These are phyloP conservation scores for Penicillium turbatum DNA, from an alignment of 495 filamentous ascomycete species.

Conservation along the genomic window DNA sequence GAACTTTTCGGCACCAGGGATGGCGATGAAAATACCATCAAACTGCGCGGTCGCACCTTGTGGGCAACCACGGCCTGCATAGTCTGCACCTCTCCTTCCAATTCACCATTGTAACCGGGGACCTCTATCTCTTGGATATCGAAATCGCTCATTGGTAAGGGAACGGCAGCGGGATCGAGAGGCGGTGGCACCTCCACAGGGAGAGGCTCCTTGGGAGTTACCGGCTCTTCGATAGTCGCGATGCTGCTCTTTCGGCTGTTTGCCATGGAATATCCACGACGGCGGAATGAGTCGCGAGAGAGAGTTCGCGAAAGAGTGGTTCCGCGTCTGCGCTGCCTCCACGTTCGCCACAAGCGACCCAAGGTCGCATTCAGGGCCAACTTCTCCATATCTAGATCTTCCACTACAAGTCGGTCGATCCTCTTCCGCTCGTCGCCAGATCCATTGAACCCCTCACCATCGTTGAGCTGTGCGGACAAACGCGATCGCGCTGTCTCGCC, in stretches of 20 bases:
- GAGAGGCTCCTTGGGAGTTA: slow-evolving; percentile 21
- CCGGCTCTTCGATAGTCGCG: slow-evolving; percentile 32
- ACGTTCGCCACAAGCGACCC: slow-evolving; percentile 88
- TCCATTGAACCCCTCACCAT: slow-evolving; percentile 19
- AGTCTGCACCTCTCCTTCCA: slow-evolving; percentile 55
- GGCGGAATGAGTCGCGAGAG: slow-evolving; percentile 44
- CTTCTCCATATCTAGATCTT: slow-evolving; percentile 90
- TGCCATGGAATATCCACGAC: slow-evolving; percentile 27
- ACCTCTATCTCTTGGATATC: slow-evolving; percentile 74
- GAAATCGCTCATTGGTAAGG: slow-evolving; percentile 61
- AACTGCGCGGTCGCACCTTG: slow-evolving; percentile 59
- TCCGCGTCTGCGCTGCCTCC: slow-evolving; percentile 73
- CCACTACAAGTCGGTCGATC: slow-evolving; percentile 68
- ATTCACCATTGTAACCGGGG: slow-evolving; percentile 55
- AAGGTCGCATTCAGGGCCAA: slow-evolving; percentile 83
- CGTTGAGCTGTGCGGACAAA: slow-evolving; percentile 38
- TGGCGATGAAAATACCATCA: slow-evolving; percentile 49
- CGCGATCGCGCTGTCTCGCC: slow-evolving; percentile 82
- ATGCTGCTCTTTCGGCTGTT: slow-evolving; percentile 41
- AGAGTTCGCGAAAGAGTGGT: slow-evolving; percentile 36
- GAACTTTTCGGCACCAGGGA: slow-evolving; percentile 32
- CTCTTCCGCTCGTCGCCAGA: slow-evolving; percentile 25
- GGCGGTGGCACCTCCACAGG: slow-evolving; percentile 19
- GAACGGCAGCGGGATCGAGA: slow-evolving; percentile 51
- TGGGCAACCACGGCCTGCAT: slow-evolving; percentile 44